phyloP scores from a whole-genome alignment of 2,329 filamentous ascomycete species.

The Aureobasidium sp. region DNA sequence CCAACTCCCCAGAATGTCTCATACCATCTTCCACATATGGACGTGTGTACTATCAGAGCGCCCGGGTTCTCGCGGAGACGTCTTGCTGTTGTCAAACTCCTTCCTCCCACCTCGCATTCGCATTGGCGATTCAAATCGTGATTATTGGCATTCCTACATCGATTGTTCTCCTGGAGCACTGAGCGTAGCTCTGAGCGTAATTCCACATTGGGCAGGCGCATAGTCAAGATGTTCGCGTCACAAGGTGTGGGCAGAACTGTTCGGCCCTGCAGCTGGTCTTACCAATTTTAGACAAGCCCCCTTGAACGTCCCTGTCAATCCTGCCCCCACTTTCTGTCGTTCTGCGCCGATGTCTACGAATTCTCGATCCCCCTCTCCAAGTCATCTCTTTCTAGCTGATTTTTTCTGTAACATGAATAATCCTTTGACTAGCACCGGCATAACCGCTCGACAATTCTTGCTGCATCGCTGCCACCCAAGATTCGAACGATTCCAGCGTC shows the following conservation, averaged over 20 bases:
- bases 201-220: neutral
- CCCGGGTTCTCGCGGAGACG: neutral
- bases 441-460: slow-evolving; percentile 7
- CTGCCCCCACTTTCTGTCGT: slow-evolving; percentile 8
- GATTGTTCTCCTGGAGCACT: neutral
- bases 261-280: slow-evolving; percentile 3
- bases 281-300: neutral
- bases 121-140: neutral
- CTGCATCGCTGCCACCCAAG: slow-evolving; percentile 3
- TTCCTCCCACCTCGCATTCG: neutral
- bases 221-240: neutral
- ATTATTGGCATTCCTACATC: neutral
- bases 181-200: neutral
- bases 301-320: slow-evolving; percentile 3
- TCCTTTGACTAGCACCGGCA: slow-evolving; percentile 7
- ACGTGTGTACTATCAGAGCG: neutral
- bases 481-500: neutral
- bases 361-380: slow-evolving; percentile 2
- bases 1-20: neutral
- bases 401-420: slow-evolving; percentile 8
- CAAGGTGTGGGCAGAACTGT: neutral
- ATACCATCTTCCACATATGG: neutral
- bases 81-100: neutral
- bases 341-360: slow-evolving; percentile 5
- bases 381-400: slow-evolving; percentile 12